Evolutionary conservation across 305 asterid genomes (phyloP).

Genomic region (Fraxinus velutina): DNA sequence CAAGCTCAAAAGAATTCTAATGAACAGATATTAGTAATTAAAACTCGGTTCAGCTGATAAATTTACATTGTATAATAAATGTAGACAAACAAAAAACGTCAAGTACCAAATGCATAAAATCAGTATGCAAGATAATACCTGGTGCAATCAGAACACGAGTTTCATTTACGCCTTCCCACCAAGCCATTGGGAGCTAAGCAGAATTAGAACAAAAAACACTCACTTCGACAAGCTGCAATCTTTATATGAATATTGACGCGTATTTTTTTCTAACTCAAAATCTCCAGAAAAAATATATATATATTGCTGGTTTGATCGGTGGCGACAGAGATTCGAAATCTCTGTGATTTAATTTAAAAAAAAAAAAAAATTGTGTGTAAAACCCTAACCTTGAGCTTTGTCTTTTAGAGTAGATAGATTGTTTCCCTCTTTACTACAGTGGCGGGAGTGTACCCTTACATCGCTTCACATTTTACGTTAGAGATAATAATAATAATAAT

Average conservation of each 20-base stretch:
- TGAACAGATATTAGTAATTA: background rate
- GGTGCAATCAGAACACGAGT: constrained; percentile 68
- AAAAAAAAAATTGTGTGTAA: background rate
- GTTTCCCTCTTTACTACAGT: background rate
- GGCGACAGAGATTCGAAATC: background rate
- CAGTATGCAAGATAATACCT: constrained; percentile 37
- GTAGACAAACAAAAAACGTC: background rate
- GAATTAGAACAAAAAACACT: background rate
- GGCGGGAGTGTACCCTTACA: constrained; percentile 15
- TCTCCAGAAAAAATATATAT: background rate
- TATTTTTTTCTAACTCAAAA: background rate
- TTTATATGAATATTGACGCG: background rate
- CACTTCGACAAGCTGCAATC: constrained; percentile 16
- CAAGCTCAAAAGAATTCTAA: background rate
- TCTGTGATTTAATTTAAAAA: background rate
- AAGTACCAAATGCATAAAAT: background rate
- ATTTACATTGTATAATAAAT: background rate
- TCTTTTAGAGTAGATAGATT: background rate
- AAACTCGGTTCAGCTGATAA: background rate
- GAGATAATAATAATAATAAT: background rate
- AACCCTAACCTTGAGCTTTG: constrained; percentile 24
- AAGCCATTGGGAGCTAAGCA: constrained; percentile 47
- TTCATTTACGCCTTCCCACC: constrained; percentile 64
- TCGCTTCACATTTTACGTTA: background rate
- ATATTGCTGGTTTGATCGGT: background rate